Percentiles rank a stretch among this genome's conserved stretches.
Conservation (phyloP, 495 filamentous ascomycete genomes). For the Geopyxis carbonaria region DNA sequence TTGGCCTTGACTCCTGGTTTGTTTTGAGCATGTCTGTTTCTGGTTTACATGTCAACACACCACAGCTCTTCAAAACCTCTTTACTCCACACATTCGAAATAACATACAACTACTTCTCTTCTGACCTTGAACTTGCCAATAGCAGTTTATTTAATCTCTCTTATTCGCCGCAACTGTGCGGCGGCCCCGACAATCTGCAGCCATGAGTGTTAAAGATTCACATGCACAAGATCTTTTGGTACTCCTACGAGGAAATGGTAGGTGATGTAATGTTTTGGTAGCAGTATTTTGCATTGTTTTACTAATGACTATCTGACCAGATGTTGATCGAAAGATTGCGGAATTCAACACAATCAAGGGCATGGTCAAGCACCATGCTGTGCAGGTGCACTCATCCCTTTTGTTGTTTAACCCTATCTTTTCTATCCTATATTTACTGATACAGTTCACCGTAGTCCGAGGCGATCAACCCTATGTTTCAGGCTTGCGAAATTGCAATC, state of each 20-base stretch:
- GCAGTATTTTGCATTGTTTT: background rate
- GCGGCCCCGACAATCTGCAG: too few species aligned
- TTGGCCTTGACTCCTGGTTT: too few species aligned
- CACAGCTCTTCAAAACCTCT: too few species aligned
- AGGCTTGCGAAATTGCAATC: conserved; percentile 21
- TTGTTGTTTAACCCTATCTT: background rate
- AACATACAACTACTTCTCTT: too few species aligned
- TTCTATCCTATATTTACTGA: background rate
- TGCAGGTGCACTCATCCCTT: conserved; percentile 14
- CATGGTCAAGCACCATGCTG: conserved; percentile 22
- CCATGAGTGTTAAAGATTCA: conserved; percentile 22
- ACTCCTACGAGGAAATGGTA: conserved; percentile 20
- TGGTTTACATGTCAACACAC: too few species aligned
- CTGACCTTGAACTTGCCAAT: too few species aligned
- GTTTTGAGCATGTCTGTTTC: too few species aligned
- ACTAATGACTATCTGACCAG: conserved; percentile 4
- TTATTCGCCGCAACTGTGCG: conserved; percentile 1
- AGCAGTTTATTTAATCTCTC: too few species aligned
- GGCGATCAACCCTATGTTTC: conserved; percentile 22
- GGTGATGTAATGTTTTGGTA: conserved; percentile 5
- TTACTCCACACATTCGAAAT: too few species aligned
- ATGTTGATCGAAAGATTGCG: conserved; percentile 23
- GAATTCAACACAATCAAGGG: conserved; percentile 23
- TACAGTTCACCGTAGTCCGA: conserved; percentile 12
- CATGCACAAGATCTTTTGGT: conserved; percentile 23